Base-by-base conservation (phyloP, 495 filamentous ascomycete species). In the Daldinia childiae region DNA sequence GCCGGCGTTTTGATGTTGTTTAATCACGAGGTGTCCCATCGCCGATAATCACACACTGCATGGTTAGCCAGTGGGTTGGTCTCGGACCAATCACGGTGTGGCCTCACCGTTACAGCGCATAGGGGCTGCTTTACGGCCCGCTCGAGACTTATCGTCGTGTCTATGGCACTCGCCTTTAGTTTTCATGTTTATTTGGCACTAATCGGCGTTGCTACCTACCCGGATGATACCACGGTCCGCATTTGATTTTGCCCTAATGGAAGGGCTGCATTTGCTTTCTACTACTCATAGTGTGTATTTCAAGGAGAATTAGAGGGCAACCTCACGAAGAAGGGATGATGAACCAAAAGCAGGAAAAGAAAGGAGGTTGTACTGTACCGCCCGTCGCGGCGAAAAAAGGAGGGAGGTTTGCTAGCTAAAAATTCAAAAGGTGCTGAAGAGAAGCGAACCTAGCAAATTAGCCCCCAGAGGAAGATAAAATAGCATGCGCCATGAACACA, bases 1-100 rank as follows among this genome's bases (percentile, higher is more conserved):
- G 77, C 64, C 71, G 79, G 79, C 79, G 80, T 81, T 82, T 77
- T 80, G 77, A 71, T 68, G 65, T 70, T 75, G 58, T 66, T 77
- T 70, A 76, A 62, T 73, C 29, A 74, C 41, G 69, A 71, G 64
- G 66, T 71, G 70, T 61, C 29, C 62, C 66, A 57, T 64, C 45
- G 64, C 65, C 68, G 43, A 66, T 68, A 74, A 71, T 74, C 71
- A 69, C 58, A 74, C 61, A 67, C 72, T 62, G 63, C 69, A 73
- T 70, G 62, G 66, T 62, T 66, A 54, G 52, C 58, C 26, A 72
- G 71, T 62, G 75, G 65, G 58, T 69, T 72, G 62, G 56, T 57
- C 39, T 26, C 41, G 62, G 58, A 64, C 69, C 68, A 66, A 77
- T 76, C 72, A 74, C 75, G 72, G 60, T 76, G 70, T 58, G 72